Evolutionary conservation across 176 grass and related monocot genomes (phyloP).

Genomic region (Microstegium vimineum): DNA sequence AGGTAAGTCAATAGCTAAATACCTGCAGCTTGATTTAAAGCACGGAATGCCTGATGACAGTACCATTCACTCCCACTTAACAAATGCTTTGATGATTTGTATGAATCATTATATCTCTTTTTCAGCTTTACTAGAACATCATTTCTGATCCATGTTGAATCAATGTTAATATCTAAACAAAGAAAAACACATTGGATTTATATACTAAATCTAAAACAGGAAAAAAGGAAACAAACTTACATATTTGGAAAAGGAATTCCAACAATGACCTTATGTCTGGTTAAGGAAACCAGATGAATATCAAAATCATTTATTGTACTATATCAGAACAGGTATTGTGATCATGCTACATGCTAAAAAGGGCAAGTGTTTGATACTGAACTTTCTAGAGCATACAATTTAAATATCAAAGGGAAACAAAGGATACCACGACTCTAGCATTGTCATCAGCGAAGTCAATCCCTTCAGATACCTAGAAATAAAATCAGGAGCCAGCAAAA

Average conservation of each 20-base stretch:
- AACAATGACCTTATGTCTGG: constrained; percentile 80
- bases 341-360: constrained; percentile 2
- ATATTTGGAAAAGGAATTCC: constrained; percentile 98
- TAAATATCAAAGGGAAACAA: constrained; percentile 17
- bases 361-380: background rate
- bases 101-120: constrained; percentile 87
- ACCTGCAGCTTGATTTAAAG: constrained; percentile 97
- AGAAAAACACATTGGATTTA: background rate
- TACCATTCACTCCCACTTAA: constrained; percentile 97
- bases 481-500: constrained; percentile 29
- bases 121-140: constrained; percentile 89
- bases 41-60: constrained; percentile 96
- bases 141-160: constrained; percentile 63
- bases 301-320: constrained; percentile 19
- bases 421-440: constrained; percentile 99
- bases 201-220: background rate
- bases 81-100: constrained; percentile 80
- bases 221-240: constrained; percentile 49
- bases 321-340: background rate
- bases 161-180: constrained; percentile 11
- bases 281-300: constrained; percentile 57
- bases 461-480: constrained; percentile 87
- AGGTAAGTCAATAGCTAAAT: constrained; percentile 18
- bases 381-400: background rate
- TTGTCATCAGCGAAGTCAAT: constrained; percentile 97